Conservation (phyloP, 495 filamentous ascomycete genomes). For the Aeminium ludgeri region DNA sequence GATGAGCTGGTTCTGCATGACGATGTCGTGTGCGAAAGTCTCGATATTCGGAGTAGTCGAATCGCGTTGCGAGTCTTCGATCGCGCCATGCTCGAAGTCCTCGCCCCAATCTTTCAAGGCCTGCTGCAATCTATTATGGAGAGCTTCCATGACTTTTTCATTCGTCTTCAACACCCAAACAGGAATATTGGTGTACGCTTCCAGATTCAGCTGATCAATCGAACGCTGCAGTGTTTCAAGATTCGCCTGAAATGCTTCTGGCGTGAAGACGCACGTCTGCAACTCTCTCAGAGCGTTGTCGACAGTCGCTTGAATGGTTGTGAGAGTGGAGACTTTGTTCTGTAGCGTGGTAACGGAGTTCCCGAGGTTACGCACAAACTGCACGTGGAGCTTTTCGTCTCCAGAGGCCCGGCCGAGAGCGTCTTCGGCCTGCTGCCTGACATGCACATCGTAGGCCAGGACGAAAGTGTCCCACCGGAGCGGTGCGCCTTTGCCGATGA, state of each 20-base stretch:
- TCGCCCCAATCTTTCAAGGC: constrained; percentile 73
- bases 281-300: constrained; percentile 68
- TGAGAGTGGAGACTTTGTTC: constrained; percentile 60
- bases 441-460: constrained; percentile 81
- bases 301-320: constrained; percentile 63
- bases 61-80: constrained; percentile 28
- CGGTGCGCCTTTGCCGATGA: constrained; percentile 71
- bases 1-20: constrained; percentile 91
- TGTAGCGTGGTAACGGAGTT: constrained; percentile 70
- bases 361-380: constrained; percentile 89
- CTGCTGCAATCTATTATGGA: constrained; percentile 58
- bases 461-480: constrained; percentile 95
- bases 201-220: constrained; percentile 87
- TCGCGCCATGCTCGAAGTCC: constrained; percentile 37
- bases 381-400: constrained; percentile 79
- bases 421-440: constrained; percentile 43
- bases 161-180: constrained; percentile 83
- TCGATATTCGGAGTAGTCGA: constrained; percentile 41
- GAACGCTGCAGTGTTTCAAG: constrained; percentile 70
- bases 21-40: constrained; percentile 70
- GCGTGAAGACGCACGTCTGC: constrained; percentile 68
- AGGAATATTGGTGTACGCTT: constrained; percentile 80
- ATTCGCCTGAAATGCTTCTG: constrained; percentile 55
- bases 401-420: constrained; percentile 25
- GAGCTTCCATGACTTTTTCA: constrained; percentile 55